Conservation (phyloP, 169 alveolate species). For the Amoebophrya sp. region DNA sequence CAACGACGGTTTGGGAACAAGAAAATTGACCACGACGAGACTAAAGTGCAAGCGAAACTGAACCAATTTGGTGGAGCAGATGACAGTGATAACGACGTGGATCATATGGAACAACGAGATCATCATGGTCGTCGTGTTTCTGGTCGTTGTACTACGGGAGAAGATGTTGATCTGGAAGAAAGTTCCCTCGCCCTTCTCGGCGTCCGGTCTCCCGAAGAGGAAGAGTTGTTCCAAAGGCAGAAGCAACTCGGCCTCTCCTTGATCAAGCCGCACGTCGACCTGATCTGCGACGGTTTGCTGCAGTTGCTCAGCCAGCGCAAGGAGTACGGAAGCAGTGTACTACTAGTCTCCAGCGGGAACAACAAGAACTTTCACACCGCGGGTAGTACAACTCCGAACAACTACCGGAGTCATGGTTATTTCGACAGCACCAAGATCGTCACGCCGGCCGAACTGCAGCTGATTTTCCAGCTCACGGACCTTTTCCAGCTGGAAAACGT, state of each 20-base stretch:
- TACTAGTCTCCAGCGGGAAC: background rate
- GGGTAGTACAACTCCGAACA: no score
- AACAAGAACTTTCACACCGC: background rate
- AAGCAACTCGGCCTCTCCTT: background rate
- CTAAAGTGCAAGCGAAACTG: background rate
- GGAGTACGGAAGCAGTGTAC: background rate
- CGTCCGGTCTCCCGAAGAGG: no score
- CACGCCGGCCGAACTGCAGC: background rate
- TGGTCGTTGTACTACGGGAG: no score
- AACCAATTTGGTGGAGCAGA: background rate
- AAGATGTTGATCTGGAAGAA: no score
- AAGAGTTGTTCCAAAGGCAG: background rate
- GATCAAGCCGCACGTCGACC: background rate
- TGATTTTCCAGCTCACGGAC: background rate
- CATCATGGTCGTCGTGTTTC: no score
- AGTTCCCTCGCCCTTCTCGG: no score
- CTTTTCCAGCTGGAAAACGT: background rate
- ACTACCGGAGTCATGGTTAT: background rate
- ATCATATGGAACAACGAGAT: no score
- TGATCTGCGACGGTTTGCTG: background rate
- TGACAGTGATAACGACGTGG: no score
- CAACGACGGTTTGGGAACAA: background rate
- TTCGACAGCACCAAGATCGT: background rate
- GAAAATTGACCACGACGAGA: background rate
- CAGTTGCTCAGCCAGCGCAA: background rate